Evolutionary conservation across 169 alveolate species (phyloP).

Genomic region (Plasmodium billcollinsi): DNA sequence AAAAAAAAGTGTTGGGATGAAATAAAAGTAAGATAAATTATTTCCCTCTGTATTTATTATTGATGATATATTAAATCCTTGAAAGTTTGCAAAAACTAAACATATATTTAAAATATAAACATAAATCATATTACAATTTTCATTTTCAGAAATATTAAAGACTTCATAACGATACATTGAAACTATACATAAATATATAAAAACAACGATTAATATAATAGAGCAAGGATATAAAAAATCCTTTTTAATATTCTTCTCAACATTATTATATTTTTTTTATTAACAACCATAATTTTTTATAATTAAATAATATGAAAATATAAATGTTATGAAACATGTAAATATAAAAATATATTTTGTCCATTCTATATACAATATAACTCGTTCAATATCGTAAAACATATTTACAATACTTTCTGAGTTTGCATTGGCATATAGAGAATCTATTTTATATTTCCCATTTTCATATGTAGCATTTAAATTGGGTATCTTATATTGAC

Average conservation of each 20-base stretch:
- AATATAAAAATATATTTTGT: conserved; percentile 13
- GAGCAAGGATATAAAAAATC: conserved; percentile 64
- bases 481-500: conserved; percentile 20
- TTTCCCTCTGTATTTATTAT: conserved; percentile 18
- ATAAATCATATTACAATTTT: conserved; percentile 19
- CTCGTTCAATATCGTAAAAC: background rate
- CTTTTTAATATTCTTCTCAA: conserved; percentile 49
- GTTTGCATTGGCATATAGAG: background rate
- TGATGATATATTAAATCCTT: conserved; percentile 59
- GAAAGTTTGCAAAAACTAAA: conserved; percentile 71
- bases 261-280: conserved; percentile 68
- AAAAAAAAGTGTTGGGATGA: conserved; percentile 52
- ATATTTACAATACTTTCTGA: conserved; percentile 17
- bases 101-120: conserved; percentile 68
- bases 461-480: conserved; percentile 5
- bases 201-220: conserved; percentile 32
- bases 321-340: conserved; percentile 25
- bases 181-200: conserved; percentile 46
- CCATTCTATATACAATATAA: conserved; percentile 30
- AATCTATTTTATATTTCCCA: conserved; percentile 23
- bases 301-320: conserved; percentile 17
- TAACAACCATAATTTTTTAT: conserved; percentile 43
- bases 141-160: conserved; percentile 41
- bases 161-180: conserved; percentile 43
- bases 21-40: conserved; percentile 19